Evolutionary conservation across 2,329 filamentous ascomycete genomes (phyloP), one percentile per base, ranked within the genome.

Genomic region (Arthrobotrys entomopaga): DNA sequence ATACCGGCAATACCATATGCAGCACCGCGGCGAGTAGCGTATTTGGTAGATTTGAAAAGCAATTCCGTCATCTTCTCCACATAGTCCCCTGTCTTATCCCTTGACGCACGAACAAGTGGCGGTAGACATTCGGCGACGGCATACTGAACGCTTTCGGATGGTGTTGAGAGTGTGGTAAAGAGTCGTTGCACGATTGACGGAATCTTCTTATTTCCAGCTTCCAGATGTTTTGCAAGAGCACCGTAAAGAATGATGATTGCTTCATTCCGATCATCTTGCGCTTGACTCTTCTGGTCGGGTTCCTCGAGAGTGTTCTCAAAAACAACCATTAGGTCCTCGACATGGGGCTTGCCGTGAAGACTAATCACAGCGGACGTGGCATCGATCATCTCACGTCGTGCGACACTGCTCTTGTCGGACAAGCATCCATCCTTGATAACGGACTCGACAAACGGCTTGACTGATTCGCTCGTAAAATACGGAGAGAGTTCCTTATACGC

Each of bases 231-330:
- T 49, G 93, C 95, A 42, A 99, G 84, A 59, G 96, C 94, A 80
- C 95, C 95, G 79, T 99, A 99, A 81, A 99, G 90, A 78, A 99
- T 95, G 78, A 99, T 93, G 60, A 99, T 93, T 16, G 96, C 95
- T 82, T 99, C 95, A 78, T 97, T 97, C 76, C 98, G 91, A 72
- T 92, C 88, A 81, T 99, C 96, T 16, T 91, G 89, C 63, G 90
- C 88, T 77, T 93, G 88, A 0, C 90, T 93, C 67, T 89, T 90
- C 80, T 90, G 91, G 81, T 95, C 92, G 1, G 93, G 91, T 1
- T 88, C 89, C 80, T 94, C 93, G n/a, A 99, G 85, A 0, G 92
- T 93, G 22, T 86, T 86, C 81, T 99, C 95, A 79, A 98, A 96
- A 13, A 94, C 89, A 79, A 90, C 88, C 93, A 99, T 99, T 64